Percentiles rank a stretch among this genome's conserved stretches.
Conservation (phyloP, 2,329 filamentous ascomycete genomes). For the Trichoderma harzianum region DNA sequence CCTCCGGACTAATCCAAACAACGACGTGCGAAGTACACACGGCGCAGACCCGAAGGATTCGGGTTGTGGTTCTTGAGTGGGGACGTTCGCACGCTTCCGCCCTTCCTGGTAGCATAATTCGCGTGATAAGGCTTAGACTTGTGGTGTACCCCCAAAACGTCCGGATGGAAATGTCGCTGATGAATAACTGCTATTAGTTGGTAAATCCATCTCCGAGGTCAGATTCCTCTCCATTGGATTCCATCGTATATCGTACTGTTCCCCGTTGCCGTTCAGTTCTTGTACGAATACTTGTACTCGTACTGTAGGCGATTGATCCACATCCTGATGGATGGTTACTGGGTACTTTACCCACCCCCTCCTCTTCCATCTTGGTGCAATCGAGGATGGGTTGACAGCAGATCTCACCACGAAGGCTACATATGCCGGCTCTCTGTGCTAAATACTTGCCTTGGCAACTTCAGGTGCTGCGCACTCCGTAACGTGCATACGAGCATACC, state of each 20-base stretch:
- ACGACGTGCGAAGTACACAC: neutral
- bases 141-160: neutral
- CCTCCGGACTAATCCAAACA: neutral
- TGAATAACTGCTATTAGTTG: slow-evolving; percentile 6
- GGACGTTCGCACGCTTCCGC: neutral
- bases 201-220: neutral
- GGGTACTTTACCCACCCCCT: neutral
- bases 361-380: neutral
- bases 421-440: neutral
- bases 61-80: neutral
- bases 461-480: neutral
- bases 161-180: neutral
- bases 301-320: neutral
- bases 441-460: neutral
- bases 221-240: neutral
- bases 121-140: slow-evolving; percentile 6
- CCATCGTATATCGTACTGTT: neutral
- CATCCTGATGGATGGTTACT: neutral
- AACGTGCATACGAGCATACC: neutral
- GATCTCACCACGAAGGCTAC: slow-evolving; percentile 17
- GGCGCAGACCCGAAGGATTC: slow-evolving; percentile 11
- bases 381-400: slow-evolving; percentile 9
- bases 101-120: neutral
- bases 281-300: neutral
- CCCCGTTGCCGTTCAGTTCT: neutral